Conservation (phyloP, 179 eudicot species). For the Silene noctiflora region DNA sequence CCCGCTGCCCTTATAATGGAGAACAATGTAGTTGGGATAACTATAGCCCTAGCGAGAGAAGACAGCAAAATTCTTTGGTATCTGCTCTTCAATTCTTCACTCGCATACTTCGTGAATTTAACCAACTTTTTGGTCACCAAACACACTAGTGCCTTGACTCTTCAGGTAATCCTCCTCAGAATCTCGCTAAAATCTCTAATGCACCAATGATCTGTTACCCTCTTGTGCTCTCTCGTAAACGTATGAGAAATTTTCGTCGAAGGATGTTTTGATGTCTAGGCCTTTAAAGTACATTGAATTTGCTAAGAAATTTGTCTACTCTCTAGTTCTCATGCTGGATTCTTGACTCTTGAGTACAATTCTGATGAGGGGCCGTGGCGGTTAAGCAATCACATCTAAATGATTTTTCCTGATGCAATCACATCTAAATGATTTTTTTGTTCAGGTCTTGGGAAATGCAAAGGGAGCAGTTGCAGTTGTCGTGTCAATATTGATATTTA, state of each 20-base stretch:
- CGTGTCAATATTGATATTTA: constrained; percentile 53
- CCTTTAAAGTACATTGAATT: too few relatives aligned
- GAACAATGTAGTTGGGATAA: constrained; percentile 41
- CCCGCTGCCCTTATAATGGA: constrained; percentile 50
- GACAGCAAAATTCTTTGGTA: constrained; percentile 41
- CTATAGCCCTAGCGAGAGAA: constrained; percentile 42
- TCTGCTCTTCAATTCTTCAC: constrained; percentile 41
- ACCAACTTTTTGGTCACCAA: constrained; percentile 54
- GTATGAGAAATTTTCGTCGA: too few relatives aligned
- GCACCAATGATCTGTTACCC: background rate
- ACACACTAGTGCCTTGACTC: constrained; percentile 54
- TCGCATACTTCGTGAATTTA: constrained; percentile 45
- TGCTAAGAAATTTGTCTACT: too few relatives aligned
- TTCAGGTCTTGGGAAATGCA: constrained; percentile 60
- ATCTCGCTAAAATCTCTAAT: background rate
- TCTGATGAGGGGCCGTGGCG: too few relatives aligned
- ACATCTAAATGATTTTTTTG: background rate
- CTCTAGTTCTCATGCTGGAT: too few relatives aligned
- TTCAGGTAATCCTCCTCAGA: constrained; percentile 37
- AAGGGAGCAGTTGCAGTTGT: constrained; percentile 66
- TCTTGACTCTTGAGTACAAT: too few relatives aligned
- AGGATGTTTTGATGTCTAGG: too few relatives aligned
- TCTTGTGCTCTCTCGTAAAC: too few relatives aligned
- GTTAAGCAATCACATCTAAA: too few relatives aligned
- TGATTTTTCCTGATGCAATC: too few relatives aligned